Conservation (phyloP, 75 land plant species). For the Larix kaempferi region DNA sequence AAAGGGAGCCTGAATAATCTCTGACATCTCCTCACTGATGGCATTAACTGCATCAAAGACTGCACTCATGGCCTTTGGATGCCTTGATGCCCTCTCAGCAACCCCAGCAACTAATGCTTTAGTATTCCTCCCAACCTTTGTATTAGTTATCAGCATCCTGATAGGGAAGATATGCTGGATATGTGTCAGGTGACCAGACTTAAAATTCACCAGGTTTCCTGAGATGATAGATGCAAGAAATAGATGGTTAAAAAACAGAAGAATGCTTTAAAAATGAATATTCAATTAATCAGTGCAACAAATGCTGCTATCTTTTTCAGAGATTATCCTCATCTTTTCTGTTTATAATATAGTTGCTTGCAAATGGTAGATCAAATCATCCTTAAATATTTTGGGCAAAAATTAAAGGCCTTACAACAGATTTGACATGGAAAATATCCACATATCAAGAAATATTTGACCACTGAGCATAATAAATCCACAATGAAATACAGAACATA, state of each 20-base stretch:
- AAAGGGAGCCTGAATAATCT: slow-evolving; percentile 61
- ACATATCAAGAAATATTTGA: too few relatives aligned
- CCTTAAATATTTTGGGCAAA: too few relatives aligned
- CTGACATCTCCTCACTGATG: slow-evolving; percentile 69
- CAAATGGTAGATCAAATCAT: too few relatives aligned
- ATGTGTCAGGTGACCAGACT: slow-evolving; percentile 57
- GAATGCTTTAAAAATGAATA: too few relatives aligned
- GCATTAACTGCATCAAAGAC: slow-evolving; percentile 81
- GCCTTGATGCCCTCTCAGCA: slow-evolving; percentile 69
- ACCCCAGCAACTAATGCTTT: slow-evolving; percentile 89
- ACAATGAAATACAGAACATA: too few relatives aligned
- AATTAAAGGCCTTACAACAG: too few relatives aligned
- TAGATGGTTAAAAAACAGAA: neutral
- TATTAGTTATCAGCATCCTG: slow-evolving; percentile 86
- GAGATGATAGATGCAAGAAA: slow-evolving; percentile 8
- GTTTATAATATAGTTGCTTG: too few relatives aligned
- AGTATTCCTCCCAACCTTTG: slow-evolving; percentile 88
- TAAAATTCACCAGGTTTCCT: slow-evolving; percentile 87
- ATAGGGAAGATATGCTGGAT: slow-evolving; percentile 60
- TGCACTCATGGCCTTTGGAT: slow-evolving; percentile 76
- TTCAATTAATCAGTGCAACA: too few relatives aligned
- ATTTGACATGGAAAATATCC: too few relatives aligned
- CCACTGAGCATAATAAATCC: too few relatives aligned
- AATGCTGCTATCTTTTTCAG: too few relatives aligned
- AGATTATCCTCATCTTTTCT: too few relatives aligned